Percentiles rank a stretch among this genome's conserved stretches.
Conservation (phyloP, 1,284 basidiomycete species). For the Termitomyces sp. region DNA sequence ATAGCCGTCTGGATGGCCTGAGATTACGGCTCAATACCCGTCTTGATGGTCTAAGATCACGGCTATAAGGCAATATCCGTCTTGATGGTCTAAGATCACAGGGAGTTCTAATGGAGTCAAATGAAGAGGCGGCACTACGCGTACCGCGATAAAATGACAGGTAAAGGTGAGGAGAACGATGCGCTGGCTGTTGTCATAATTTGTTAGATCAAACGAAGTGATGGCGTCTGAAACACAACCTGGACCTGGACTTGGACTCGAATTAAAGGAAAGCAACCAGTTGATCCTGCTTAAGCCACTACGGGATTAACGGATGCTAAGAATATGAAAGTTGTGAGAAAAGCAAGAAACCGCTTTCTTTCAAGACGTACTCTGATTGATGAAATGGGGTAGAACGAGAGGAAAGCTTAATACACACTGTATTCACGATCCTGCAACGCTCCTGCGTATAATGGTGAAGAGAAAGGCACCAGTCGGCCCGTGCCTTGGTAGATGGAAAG, state of each 20-base stretch:
- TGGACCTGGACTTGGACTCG: neutral
- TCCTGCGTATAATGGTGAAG: conserved; percentile 12
- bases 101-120: neutral
- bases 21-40: neutral
- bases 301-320: conserved; percentile 8
- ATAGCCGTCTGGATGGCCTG: neutral
- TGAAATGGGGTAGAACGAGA: neutral
- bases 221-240: conserved; percentile 5
- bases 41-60: neutral
- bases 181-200: neutral
- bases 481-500: conserved; percentile 7
- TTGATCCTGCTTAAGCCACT: conserved; percentile 5
- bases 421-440: conserved; percentile 13
- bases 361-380: conserved; percentile 8
- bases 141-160: neutral
- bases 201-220: neutral
- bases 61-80: neutral
- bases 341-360: neutral
- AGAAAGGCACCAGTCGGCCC: conserved; percentile 14
- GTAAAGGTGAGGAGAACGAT: neutral
- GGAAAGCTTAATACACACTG: conserved; percentile 13
- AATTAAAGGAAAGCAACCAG: neutral
- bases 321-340: neutral
- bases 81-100: neutral
- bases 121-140: neutral